Base-by-base conservation (phyloP, 352 stramenopile species). In the Phytophthora colocasiae region DNA sequence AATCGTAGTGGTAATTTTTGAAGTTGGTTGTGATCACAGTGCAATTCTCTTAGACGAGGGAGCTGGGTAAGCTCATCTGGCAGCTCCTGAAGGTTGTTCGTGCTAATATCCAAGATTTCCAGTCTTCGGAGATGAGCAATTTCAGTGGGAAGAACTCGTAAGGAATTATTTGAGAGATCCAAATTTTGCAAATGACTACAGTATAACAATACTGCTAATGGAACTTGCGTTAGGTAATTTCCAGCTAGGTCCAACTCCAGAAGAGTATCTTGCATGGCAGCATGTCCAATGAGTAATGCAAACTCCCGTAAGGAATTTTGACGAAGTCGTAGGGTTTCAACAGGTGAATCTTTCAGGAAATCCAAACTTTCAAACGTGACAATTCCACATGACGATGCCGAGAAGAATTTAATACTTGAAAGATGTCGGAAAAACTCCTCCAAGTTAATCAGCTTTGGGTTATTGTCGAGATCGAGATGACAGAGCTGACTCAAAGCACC, bases 241-340 rank as follows among this genome's bases (percentile, higher is more conserved):
- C 32, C 40, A 8, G 55, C 51, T 6, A 89, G 31, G 7, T 66
- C 57, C 3, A 91, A 75, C 27, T 83, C 69, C 36, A 70, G 54
- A 4, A 90, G 72, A 2, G 74, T 88, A 43, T 78, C 58, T 58
- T 89, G 75, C 66, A 91, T 83, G 10, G 56, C 54, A 6, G 77
- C 66, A 0, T 71, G 63, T 1, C 64, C 53, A 3, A 92, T 57
- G 2, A 67, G 40, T 27, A 85, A 38, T 0, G 78, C 72, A 12
- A 92, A 87, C 8, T 79, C 70, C 14, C 54, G 8, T 5, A 92
- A 32, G 4, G 56, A 44, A 49, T 92, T 92, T 22, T 85, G 63
- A 22, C 51, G 40, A 4, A 91, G 52, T 3, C 64, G 48, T 46
- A 89, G 29, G 11, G 61, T 59, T 32, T 68, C 38, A 14, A 92